Base-by-base conservation (phyloP, 495 filamentous ascomycete genomes). In the Clavariopsis aquatica region DNA sequence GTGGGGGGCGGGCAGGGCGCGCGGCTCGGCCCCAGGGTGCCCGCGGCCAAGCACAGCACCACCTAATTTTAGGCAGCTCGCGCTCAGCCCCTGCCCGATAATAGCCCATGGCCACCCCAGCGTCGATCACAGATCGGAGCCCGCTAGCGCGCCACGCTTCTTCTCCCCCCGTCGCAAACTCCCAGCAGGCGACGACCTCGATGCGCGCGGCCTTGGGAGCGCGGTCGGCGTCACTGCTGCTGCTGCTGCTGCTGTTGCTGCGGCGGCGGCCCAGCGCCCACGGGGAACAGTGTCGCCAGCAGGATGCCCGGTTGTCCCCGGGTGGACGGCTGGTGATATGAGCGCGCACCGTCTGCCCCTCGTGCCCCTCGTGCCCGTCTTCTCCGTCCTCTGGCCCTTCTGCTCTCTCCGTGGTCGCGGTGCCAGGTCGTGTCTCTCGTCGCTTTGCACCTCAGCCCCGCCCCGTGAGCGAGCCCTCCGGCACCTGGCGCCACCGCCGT, bases 401-500 rank as follows among this genome's bases (percentile, higher is more conserved):
- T 34, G n/a, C 52, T 27, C 8, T 10, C 31, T 31, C 26, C 34
- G 26, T 8, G 6, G 7, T 27, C 5, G 5, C 12, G 5, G 24
- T 9, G 19, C 31, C 19, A 31, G 20, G 19, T 49, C 56, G 56
- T 59, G 41, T 59, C 56, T 49, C 20, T 24, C 56, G 38, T 23
- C 47, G 41, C 27, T 47, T 59, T 41, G 47, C 38, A 59, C 19
- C 13, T 59, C 56, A 59, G 56, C 56, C 26, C 56, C 34, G 2
- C 53, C 24, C 4, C 29, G 38, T 27, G 31, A 26, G 38, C 20
- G 31, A 26, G 56, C 36, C 24, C 19, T 34, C 52, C 29, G 52
- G 19, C 10, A 3, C 22, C 27, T 36, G 19, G 52, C 57, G 46
- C 47, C 45, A 52, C 57, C 26, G 19, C 22, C n/a, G 27, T 13